Percentiles rank a stretch among this genome's conserved stretches.
phyloP scores from a whole-genome alignment of 2,329 filamentous ascomycete genomes.

The Ploettnerulaceae sp. region DNA sequence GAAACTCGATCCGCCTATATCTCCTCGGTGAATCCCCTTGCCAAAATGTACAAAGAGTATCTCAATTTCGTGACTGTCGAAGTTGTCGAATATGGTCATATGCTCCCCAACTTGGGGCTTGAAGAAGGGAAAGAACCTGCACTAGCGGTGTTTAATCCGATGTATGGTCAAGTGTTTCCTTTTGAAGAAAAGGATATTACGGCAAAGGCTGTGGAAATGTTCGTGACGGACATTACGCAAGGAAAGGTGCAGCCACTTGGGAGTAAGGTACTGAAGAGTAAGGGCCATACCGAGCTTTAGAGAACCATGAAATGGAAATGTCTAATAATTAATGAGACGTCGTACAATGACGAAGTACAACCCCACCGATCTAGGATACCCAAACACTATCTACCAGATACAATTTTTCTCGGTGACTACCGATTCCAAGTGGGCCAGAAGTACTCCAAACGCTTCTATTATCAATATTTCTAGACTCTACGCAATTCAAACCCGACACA shows the following conservation, averaged over 20 bases:
- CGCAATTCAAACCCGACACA: background rate
- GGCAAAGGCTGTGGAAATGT: conserved; percentile 37
- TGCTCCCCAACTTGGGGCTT: conserved; percentile 40
- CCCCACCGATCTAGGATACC: too few relatives aligned
- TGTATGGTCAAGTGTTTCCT: conserved; percentile 42
- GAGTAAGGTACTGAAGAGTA: background rate
- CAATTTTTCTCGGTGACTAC: too few relatives aligned
- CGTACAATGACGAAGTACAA: too few relatives aligned
- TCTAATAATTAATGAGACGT: too few relatives aligned
- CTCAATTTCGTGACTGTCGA: conserved; percentile 46
- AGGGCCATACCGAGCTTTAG: conserved; percentile 4
- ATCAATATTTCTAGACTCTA: too few relatives aligned
- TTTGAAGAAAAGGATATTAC: conserved; percentile 33
- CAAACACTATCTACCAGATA: too few relatives aligned
- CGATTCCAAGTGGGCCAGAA: too few relatives aligned
- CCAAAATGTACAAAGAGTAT: conserved; percentile 44
- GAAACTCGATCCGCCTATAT: conserved; percentile 36
- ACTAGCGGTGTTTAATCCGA: conserved; percentile 42
- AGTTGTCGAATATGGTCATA: conserved; percentile 41
- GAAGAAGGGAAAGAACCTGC: conserved; percentile 28
- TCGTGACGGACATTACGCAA: conserved; percentile 42
- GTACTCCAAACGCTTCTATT: too few relatives aligned
- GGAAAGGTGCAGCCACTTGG: conserved; percentile 21
- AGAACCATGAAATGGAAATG: too few relatives aligned
- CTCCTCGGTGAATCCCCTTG: conserved; percentile 37